phyloP scores from a whole-genome alignment of 2,329 filamentous ascomycete genomes.

The Venturia oleaginea region DNA sequence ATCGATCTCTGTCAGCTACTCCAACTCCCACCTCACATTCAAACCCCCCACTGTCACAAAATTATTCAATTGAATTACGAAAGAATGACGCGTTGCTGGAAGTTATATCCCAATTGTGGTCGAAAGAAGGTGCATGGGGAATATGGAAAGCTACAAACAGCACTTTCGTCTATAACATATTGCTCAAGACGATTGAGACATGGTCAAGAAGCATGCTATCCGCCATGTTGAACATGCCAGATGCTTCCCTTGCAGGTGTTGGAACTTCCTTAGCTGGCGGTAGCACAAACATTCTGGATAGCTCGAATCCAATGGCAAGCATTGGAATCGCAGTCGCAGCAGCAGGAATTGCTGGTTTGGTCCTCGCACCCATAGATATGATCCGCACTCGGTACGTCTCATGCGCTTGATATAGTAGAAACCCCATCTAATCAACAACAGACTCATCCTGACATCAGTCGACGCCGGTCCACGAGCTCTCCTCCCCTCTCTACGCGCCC shows the following conservation, averaged over 20 bases:
- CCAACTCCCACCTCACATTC: conserved; percentile 28
- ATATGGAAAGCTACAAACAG: conserved; percentile 92
- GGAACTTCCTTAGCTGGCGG: not conserved
- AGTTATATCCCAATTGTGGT: conserved; percentile 79
- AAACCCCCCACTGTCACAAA: conserved; percentile 26
- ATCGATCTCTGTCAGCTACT: conserved; percentile 29
- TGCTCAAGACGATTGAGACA: conserved; percentile 79
- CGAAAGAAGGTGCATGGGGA: conserved; percentile 80
- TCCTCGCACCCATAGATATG: conserved; percentile 80
- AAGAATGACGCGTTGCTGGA: conserved; percentile 75
- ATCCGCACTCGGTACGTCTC: conserved; percentile 60
- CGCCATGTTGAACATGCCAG: conserved; percentile 81
- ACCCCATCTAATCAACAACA: conserved; percentile 23
- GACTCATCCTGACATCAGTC: conserved; percentile 77
- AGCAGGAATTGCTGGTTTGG: conserved; percentile 62
- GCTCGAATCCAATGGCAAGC: conserved; percentile 72
- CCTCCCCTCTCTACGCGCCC: conserved; percentile 63
- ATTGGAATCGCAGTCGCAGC: conserved; percentile 62
- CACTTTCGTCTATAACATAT: conserved; percentile 81
- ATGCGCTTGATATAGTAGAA: not conserved
- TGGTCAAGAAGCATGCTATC: conserved; percentile 89
- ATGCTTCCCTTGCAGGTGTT: conserved; percentile 52
- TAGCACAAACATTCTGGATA: conserved; percentile 49
- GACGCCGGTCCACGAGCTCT: conserved; percentile 67
- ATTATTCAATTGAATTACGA: conserved; percentile 60